These are phyloP conservation scores for Didymella lethalis DNA, from an alignment of 2,329 filamentous ascomycete species.

Conservation along the genomic window DNA sequence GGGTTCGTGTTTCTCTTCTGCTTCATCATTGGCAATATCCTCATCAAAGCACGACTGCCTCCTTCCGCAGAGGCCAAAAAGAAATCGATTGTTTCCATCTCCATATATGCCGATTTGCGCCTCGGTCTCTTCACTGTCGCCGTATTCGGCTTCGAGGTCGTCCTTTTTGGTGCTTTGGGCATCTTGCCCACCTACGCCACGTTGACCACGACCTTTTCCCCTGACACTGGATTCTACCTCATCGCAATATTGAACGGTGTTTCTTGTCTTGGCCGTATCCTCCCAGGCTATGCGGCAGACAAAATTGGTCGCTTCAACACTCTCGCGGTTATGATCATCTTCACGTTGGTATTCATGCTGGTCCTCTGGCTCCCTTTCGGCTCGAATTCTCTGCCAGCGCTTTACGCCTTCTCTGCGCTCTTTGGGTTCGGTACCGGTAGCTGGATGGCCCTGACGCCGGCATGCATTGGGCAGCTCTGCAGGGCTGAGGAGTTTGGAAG, in stretches of 20 bases:
- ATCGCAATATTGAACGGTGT: constrained; percentile 53
- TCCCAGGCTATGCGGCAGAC: constrained; percentile 53
- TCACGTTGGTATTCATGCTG: constrained; percentile 49
- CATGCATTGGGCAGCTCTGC: constrained; percentile 59
- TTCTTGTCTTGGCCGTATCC: constrained; percentile 51
- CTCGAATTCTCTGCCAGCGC: constrained; percentile 38
- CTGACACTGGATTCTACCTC: constrained; percentile 47
- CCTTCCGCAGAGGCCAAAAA: constrained; percentile 41
- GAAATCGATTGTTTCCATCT: constrained; percentile 47
- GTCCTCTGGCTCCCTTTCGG: constrained; percentile 48
- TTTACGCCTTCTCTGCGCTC: constrained; percentile 53
- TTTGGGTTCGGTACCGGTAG: constrained; percentile 60
- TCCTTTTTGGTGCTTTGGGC: constrained; percentile 53
- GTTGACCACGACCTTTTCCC: constrained; percentile 45
- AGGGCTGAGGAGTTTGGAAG: constrained; percentile 58
- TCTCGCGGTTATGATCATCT: constrained; percentile 47
- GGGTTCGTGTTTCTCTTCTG: constrained; percentile 48
- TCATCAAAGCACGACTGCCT: constrained; percentile 48
- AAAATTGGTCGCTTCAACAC: constrained; percentile 54
- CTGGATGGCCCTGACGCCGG: constrained; percentile 55
- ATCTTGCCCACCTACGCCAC: constrained; percentile 54
- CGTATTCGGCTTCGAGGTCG: constrained; percentile 48
- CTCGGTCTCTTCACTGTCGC: constrained; percentile 46
- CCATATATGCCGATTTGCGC: constrained; percentile 46
- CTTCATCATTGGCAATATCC: constrained; percentile 43